phyloP scores from a whole-genome alignment of 768 basidiomycete genomes.

The Pilatotrama ljubarskyi region DNA sequence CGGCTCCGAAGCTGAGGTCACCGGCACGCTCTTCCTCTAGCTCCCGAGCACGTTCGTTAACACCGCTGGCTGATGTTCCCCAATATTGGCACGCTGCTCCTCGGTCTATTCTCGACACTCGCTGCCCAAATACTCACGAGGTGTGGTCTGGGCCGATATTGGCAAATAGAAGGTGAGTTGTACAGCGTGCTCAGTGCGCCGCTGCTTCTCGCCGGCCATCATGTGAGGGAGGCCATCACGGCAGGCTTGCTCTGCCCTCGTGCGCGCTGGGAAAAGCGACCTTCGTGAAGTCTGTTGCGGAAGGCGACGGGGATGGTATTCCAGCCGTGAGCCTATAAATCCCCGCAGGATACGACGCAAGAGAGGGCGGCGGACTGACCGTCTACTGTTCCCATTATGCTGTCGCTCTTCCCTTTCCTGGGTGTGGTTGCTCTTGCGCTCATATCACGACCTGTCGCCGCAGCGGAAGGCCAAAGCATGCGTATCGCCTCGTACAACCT shows the following conservation, averaged over 20 bases:
- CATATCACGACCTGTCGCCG: neutral
- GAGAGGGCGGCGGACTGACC: neutral
- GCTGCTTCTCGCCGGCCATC: constrained; percentile 12
- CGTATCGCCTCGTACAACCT: constrained; percentile 52
- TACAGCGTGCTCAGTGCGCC: constrained; percentile 1
- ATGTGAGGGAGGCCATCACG: constrained; percentile 18
- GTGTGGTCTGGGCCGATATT: neutral
- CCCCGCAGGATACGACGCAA: neutral
- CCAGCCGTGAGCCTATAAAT: neutral
- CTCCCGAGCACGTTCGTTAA: constrained; percentile 11
- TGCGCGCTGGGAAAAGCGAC: neutral
- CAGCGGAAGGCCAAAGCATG: constrained; percentile 12
- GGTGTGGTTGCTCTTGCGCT: neutral
- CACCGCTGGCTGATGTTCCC: neutral
- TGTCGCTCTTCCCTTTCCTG: neutral
- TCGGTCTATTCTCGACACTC: constrained; percentile 19
- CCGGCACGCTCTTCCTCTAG: neutral
- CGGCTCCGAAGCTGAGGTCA: neutral
- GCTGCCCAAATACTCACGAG: constrained; percentile 12
- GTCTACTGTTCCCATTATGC: neutral
- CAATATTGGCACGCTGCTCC: neutral
- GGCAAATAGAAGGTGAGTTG: constrained; percentile 11
- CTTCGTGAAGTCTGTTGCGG: neutral
- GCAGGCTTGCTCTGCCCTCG: constrained; percentile 3
- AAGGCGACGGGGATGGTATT: neutral